Percentiles rank a stretch among this genome's conserved stretches.
Evolutionary conservation across 352 stramenopile genomes (phyloP).

Genomic region (Blastocystis sp.): DNA sequence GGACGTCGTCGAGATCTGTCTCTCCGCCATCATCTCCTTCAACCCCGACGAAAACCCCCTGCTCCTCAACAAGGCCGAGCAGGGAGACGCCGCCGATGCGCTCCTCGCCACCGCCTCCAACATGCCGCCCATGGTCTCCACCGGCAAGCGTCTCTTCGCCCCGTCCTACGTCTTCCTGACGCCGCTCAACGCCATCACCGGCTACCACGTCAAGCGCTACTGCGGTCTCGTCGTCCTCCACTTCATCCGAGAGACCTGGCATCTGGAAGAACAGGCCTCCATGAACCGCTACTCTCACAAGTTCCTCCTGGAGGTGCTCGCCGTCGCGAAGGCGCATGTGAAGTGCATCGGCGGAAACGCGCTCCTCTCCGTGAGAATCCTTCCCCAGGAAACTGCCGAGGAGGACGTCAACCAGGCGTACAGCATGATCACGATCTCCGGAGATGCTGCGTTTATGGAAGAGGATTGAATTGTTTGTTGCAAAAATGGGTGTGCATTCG

Average conservation of each 20-base stretch:
- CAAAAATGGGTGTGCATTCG: not conserved
- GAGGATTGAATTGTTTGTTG: not conserved
- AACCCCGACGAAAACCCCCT: not conserved
- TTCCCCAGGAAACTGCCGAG: constrained; percentile 75
- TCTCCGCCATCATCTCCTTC: constrained; percentile 19
- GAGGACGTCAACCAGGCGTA: constrained; percentile 77
- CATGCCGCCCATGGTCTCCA: not conserved
- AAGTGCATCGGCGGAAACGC: constrained; percentile 72
- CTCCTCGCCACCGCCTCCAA: not conserved
- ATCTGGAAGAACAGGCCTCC: not conserved
- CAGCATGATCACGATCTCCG: constrained; percentile 79
- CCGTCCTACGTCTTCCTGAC: constrained; percentile 41
- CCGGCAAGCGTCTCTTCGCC: not conserved
- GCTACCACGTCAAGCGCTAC: constrained; percentile 21
- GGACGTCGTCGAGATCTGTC: constrained; percentile 43
- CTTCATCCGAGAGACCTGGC: constrained; percentile 30
- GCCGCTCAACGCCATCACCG: not conserved
- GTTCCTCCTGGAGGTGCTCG: constrained; percentile 74
- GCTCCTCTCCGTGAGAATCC: constrained; percentile 73
- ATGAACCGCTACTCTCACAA: constrained; percentile 68
- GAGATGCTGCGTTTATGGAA: constrained; percentile 66
- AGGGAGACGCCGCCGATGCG: not conserved
- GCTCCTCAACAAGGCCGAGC: not conserved
- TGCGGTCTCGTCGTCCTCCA: constrained; percentile 43
- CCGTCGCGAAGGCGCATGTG: constrained; percentile 72